Base-by-base conservation (phyloP, 169 alveolate species). In the Plasmodium vivax region DNA sequence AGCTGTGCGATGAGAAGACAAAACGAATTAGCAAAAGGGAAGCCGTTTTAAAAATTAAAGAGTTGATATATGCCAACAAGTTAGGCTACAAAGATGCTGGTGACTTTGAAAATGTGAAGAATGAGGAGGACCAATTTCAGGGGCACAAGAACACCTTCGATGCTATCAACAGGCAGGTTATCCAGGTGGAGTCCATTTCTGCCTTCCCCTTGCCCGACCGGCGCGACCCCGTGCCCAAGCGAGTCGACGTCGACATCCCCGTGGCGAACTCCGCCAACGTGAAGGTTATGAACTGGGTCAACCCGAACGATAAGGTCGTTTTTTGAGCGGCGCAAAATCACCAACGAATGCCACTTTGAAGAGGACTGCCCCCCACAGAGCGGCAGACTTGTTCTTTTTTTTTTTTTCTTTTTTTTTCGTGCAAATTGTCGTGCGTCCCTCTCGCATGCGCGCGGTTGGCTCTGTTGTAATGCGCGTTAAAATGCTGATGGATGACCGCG, bases 211-310 rank as follows among this genome's bases (percentile, higher is more conserved):
- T 95, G 23, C 96, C 98, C 2, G 93, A 96, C 41, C 79, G 90
- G 82, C 96, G 98, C 32, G 97, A 97, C 77, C 98, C 98, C 2
- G 93, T 97, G 83, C 99, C 98, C 1, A 97, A 97, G 90, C 95
- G 98, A 0, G 99, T 97, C 7, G 99, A 97, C 82, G 98, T 97
- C 36, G 99, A 97, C 83, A 73, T 97, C 43, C 96, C 98, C 2
- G 99, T 97, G 32, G 90, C 73, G 38, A 94, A 97, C 73, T 93
- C 96, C 58, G 94, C 96, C 8, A 93, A 96, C 58, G 96, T 95
- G 3, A 97, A 97, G 75, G 96, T 97, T n/a, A 97, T 97, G 90
- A 96, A 97, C 91, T 97, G 99, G 99, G 97, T 97, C 7, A 98
- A 97, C 84, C 99, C 99, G 0, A 96, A 96, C 68, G 99, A 97